Conservation (phyloP, 1,284 basidiomycete genomes). For the Tremellales sp. region DNA sequence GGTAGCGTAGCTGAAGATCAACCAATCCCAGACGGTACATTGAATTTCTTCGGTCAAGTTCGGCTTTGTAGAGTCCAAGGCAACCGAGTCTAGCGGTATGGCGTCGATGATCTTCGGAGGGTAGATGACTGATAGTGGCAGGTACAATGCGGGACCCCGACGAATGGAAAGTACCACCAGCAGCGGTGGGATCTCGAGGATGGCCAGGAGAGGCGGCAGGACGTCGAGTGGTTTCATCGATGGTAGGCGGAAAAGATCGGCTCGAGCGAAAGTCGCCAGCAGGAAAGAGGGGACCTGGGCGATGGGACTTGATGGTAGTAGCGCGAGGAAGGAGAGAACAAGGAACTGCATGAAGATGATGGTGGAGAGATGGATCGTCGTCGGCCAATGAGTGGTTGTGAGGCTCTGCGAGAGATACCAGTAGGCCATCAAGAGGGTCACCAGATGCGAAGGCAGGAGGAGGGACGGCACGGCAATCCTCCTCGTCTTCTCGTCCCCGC, state of each 20-base stretch:
- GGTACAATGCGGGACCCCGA: slow-evolving; percentile 68
- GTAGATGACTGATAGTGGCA: slow-evolving; percentile 67
- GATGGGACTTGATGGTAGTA: slow-evolving; percentile 41
- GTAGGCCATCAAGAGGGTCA: slow-evolving; percentile 57
- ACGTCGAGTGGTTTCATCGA: slow-evolving; percentile 7
- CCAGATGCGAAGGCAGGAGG: slow-evolving; percentile 60
- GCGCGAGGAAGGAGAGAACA: slow-evolving; percentile 45
- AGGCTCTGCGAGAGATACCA: slow-evolving; percentile 57
- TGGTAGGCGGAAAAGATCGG: slow-evolving; percentile 12
- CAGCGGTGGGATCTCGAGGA: slow-evolving; percentile 55
- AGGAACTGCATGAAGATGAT: slow-evolving; percentile 58
- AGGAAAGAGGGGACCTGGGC: slow-evolving; percentile 18
- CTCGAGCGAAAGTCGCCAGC: slow-evolving; percentile 11
- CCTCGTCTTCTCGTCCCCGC: slow-evolving; percentile 12
- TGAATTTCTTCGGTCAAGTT: slow-evolving; percentile 46
- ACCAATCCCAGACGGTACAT: slow-evolving; percentile 58
- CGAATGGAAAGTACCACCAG: slow-evolving; percentile 59
- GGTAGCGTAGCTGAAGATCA: slow-evolving; percentile 77
- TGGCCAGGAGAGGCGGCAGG: slow-evolving; percentile 49
- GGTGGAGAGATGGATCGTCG: slow-evolving; percentile 62
- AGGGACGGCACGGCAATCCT: slow-evolving; percentile 47
- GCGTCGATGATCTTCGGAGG: slow-evolving; percentile 57
- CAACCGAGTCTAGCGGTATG: slow-evolving; percentile 22
- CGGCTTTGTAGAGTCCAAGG: slow-evolving; percentile 31
- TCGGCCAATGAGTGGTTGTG: slow-evolving; percentile 56